Base-by-base conservation (phyloP, 176 grass and related monocot genomes). In the Phoenix dactylifera region DNA sequence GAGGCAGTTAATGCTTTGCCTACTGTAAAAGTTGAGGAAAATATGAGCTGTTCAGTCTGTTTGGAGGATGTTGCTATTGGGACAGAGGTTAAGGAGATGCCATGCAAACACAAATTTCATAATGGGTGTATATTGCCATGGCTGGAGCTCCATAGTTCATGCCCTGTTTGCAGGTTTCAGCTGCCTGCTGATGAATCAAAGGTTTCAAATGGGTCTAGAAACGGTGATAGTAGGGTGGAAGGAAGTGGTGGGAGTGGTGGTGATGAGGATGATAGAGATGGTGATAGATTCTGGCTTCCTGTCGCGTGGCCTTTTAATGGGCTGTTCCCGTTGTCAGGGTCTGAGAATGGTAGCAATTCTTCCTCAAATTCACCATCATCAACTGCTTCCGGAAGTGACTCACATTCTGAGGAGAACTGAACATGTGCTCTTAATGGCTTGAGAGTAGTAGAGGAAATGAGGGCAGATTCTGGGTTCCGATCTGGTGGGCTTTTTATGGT, bases 71-170 rank as follows among this genome's bases (percentile, higher is more conserved):
- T 99, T 71, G 88, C 87, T 16, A 64, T 86, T 15, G 87, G 87
- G 3, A 88, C 79, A 22, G 66, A 86, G 28, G 94, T 79, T 49
- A 99, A 78, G 76, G 74, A 86, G 62, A 83, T 99, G 94, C 94
- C 88, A 24, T 99, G 94, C 58, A 74, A 89, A 39, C 94, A 99
- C 56, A 99, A 81, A 74, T 99, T 99, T 60, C 94, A 99, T 68
- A 69, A 65, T 53, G 39, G 63, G 16, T 99, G 94, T 55, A 99
- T 99, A 51, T 39, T 98, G 15, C 88, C 88, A 73, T 99, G 94
- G 94, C 94, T 99, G 54, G 84, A 98, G 35, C 80, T 98, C 64
- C 92, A 97, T 56, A 83, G 87, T 61, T 97, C 92, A 22, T 97
- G 92, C 39, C 92, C 92, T 0, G 84, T 97, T 74, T 97, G 92